Percentiles rank a stretch among this genome's conserved stretches.
These are phyloP conservation scores for Cutaneotrichosporon daszewskae DNA, from an alignment of 1,284 basidiomycete genomes.

Conservation along the genomic window DNA sequence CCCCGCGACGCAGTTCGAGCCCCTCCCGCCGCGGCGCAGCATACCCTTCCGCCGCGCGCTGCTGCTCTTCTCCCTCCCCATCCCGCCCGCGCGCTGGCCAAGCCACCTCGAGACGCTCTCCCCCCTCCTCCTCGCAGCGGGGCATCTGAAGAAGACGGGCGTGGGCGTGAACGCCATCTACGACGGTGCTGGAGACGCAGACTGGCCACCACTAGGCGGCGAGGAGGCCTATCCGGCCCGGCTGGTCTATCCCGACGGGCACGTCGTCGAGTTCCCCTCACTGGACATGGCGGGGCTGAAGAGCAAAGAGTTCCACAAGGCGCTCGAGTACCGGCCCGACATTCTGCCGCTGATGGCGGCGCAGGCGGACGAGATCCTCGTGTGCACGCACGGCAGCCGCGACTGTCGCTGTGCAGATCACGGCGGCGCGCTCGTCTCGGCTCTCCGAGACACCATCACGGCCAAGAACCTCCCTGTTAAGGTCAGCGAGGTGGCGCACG, in stretches of 20 bases:
- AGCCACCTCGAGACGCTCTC: conserved; percentile 34
- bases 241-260: conserved; percentile 35
- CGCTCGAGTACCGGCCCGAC: conserved; percentile 15
- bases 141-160: conserved; percentile 18
- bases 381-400: conserved; percentile 64
- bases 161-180: conserved; percentile 37
- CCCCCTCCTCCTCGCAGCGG: conserved; percentile 22
- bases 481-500: conserved; percentile 66
- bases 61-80: conserved; percentile 32
- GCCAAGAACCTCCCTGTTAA: conserved; percentile 23
- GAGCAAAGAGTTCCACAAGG: conserved; percentile 13
- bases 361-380: conserved; percentile 51
- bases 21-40: conserved; percentile 14
- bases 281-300: conserved; percentile 22
- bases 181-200: conserved; percentile 20
- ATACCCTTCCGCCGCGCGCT: conserved; percentile 25
- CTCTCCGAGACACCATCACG: conserved; percentile 45
- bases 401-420: conserved; percentile 69
- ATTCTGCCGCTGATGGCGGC: too few species aligned
- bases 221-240: conserved; percentile 30
- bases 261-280: conserved; percentile 9
- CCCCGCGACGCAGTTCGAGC: neutral
- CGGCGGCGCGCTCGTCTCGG: conserved; percentile 51
- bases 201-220: neutral
- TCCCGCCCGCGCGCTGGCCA: conserved; percentile 36